Evolutionary conservation across 768 basidiomycete species (phyloP).

Genomic region (Suillus occidentalis): DNA sequence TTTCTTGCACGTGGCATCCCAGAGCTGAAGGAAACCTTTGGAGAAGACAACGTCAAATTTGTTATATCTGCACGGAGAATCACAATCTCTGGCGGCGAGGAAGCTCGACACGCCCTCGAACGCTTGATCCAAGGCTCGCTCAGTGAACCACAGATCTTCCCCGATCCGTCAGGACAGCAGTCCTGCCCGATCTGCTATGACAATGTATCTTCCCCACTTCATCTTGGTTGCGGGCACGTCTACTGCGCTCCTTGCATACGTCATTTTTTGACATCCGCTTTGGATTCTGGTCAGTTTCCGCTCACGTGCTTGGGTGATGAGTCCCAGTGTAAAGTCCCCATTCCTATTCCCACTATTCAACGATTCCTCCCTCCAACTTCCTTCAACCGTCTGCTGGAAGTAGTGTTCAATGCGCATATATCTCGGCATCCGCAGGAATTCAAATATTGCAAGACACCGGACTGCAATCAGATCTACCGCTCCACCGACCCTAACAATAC

Average conservation of each 20-base stretch:
- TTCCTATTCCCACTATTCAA: conserved; percentile 54
- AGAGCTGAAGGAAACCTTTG: conserved; percentile 51
- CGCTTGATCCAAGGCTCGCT: conserved; percentile 45
- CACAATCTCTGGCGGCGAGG: conserved; percentile 56
- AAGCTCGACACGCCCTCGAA: conserved; percentile 47
- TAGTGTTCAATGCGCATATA: conserved; percentile 58
- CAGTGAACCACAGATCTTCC: conserved; percentile 15
- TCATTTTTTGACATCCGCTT: conserved; percentile 55
- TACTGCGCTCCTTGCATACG: conserved; percentile 66
- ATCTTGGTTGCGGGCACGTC: conserved; percentile 59
- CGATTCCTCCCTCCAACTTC: conserved; percentile 49
- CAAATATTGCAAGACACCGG: conserved; percentile 75
- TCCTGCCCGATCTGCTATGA: conserved; percentile 59
- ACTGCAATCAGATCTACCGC: conserved; percentile 75
- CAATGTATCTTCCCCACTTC: conserved; percentile 40
- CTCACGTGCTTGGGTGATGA: conserved; percentile 66
- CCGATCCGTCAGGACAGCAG: conserved; percentile 9
- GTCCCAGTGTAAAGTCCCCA: conserved; percentile 52
- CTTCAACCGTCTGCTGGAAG: conserved; percentile 54
- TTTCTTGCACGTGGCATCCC: conserved; percentile 52
- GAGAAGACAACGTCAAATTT: conserved; percentile 53
- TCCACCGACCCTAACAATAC: conserved; percentile 39
- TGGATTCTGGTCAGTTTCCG: conserved; percentile 60
- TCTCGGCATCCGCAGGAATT: conserved; percentile 59
- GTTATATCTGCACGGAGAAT: conserved; percentile 43